Evolutionary conservation across 768 basidiomycete species (phyloP).

Genomic region (Mycena vitilis): DNA sequence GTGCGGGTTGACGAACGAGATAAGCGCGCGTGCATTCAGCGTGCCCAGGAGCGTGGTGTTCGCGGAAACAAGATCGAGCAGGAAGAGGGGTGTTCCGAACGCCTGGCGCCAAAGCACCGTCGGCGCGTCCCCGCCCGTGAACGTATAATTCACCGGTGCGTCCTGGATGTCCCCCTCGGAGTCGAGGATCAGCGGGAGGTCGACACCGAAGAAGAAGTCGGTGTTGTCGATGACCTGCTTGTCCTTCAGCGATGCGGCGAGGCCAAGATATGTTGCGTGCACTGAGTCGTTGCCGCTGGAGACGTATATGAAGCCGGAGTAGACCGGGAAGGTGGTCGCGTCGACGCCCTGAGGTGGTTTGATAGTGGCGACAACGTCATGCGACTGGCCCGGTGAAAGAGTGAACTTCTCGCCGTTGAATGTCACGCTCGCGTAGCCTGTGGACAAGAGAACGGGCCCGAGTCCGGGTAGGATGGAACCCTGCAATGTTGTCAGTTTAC

Average conservation of each 20-base stretch:
- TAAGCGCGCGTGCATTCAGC: conserved; percentile 45
- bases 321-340: conserved; percentile 56
- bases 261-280: conserved; percentile 50
- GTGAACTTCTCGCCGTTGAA: conserved; percentile 58
- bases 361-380: conserved; percentile 58
- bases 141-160: conserved; percentile 59
- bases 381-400: conserved; percentile 55
- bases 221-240: conserved; percentile 66
- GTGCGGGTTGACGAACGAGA: conserved; percentile 53
- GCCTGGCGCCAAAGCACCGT: conserved; percentile 54
- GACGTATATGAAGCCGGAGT: conserved; percentile 55
- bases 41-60: conserved; percentile 55
- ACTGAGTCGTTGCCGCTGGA: conserved; percentile 44
- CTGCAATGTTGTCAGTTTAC: conserved; percentile 37
- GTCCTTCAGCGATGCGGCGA: conserved; percentile 54
- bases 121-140: conserved; percentile 55
- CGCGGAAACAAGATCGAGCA: conserved; percentile 61
- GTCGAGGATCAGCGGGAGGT: conserved; percentile 57
- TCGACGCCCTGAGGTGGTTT: conserved; percentile 57
- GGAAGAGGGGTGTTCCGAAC: conserved; percentile 62
- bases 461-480: conserved; percentile 53
- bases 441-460: conserved; percentile 64
- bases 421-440: conserved; percentile 56
- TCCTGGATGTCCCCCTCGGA: conserved; percentile 53
- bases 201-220: conserved; percentile 57